Evolutionary conservation across 257 asterid species (phyloP), one percentile per base, ranked within the genome.

Genomic region (Schizonepeta tenuifolia): DNA sequence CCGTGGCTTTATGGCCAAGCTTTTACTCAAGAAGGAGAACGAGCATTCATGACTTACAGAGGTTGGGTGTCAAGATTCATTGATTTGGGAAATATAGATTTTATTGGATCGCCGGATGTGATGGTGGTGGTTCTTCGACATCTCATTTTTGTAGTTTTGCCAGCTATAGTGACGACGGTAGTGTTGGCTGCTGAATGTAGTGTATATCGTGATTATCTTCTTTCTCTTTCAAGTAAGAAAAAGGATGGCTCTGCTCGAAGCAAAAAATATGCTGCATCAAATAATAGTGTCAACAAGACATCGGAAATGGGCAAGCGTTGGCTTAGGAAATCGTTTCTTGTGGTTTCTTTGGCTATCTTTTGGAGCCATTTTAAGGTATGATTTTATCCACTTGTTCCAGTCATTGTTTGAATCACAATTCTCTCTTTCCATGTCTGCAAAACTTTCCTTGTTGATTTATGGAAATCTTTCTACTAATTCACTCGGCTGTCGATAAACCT

Each of bases 1-100:
- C 99, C 99, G 74, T 95, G 96, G 99, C 79, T 95, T 74, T 80
- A 69, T 33, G 99, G 98, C 47, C 89, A 80, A 84, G 84, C 80
- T 80, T 80, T 77, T 75, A 72, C 83, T 0, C 85, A 84, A 74
- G 89, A 77, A 12, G 76, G 55, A 22, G 86, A 87, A 75, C 70
- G 86, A 78, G 88, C 82, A 72, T 92, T 88, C 83, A 95, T 95
- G 99, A 92, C 94, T 33, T 90, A 83, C 75, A 81, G 74, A 81
- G 99, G 98, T 58, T 90, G 98, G 99, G 96, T 81, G 18, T 79
- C 74, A 77, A 74, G 69, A 65, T 67, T 51, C 14, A 69, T 56
- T 28, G 13, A 72, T 47, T 57, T 65, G 20, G 85, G 73, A 50
- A 74, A 83, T 72, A 28, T 81, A 2, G 86, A 85, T 4, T 90